Conservation (phyloP, 345 rosid genomes). For the Atalantia buxifolia region DNA sequence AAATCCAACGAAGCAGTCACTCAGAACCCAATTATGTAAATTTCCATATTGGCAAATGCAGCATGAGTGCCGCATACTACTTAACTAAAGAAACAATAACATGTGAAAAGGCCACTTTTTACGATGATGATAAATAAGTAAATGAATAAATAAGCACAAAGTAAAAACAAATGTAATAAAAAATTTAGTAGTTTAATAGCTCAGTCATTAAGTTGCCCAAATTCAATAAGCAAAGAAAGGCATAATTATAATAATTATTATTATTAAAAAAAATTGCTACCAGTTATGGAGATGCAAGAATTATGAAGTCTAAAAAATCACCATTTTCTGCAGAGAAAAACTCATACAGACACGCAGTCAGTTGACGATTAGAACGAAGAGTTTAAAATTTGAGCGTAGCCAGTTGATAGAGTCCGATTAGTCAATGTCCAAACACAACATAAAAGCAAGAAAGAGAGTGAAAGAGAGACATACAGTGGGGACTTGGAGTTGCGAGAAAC, state of each 20-base stretch:
- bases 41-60: neutral
- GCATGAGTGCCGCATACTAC: neutral
- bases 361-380: no score
- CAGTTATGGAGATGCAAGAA: neutral
- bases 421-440: neutral
- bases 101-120: neutral
- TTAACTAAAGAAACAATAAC: neutral
- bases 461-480: slow-evolving; percentile 26
- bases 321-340: no score
- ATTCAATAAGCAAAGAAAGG: neutral
- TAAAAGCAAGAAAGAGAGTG: neutral
- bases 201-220: neutral
- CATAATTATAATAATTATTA: neutral
- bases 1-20: neutral
- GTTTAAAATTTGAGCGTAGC: no score
- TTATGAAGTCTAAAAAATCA: neutral
- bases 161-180: neutral
- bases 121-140: neutral
- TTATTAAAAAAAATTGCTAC: neutral
- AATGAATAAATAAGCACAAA: neutral
- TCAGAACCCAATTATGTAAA: neutral
- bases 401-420: no score
- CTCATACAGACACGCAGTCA: no score
- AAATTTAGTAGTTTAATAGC: neutral
- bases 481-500: slow-evolving; percentile 21